Evolutionary conservation across 129 eudicot species (phyloP).

Genomic region (Tagetes erecta): DNA sequence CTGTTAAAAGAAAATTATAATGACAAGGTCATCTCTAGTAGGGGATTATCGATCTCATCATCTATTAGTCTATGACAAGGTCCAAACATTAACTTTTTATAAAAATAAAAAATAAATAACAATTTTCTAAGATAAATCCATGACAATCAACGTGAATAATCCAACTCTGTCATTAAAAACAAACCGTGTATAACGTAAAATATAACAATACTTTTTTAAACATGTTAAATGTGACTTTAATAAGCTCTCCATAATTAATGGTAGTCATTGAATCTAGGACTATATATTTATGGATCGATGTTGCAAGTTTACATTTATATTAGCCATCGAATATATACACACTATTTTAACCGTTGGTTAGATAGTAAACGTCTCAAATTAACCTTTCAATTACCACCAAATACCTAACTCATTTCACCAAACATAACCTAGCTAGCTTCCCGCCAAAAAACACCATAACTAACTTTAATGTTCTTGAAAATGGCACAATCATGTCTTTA

Average conservation of each 20-base stretch:
- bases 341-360: slow-evolving; percentile 21
- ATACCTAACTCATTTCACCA: slow-evolving; percentile 20
- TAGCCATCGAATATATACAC: slow-evolving; percentile 8
- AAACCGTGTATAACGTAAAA: background rate
- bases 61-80: no score
- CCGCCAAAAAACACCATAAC: slow-evolving; percentile 23
- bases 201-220: background rate
- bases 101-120: no score
- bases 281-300: slow-evolving; percentile 20
- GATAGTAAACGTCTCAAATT: slow-evolving; percentile 10
- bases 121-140: no score
- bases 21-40: no score
- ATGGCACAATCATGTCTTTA: slow-evolving; percentile 26
- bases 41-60: no score
- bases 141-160: no score
- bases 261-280: slow-evolving; percentile 24
- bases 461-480: slow-evolving; percentile 4
- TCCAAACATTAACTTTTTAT: no score
- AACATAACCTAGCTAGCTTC: slow-evolving; percentile 21
- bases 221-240: background rate
- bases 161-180: background rate
- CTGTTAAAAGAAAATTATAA: no score
- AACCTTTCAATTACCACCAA: slow-evolving; percentile 28
- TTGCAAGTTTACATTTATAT: slow-evolving; percentile 22
- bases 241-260: slow-evolving; percentile 10